phyloP scores from a whole-genome alignment of 805 yeast genomes.

The Kodamaea nitidulidarum region DNA sequence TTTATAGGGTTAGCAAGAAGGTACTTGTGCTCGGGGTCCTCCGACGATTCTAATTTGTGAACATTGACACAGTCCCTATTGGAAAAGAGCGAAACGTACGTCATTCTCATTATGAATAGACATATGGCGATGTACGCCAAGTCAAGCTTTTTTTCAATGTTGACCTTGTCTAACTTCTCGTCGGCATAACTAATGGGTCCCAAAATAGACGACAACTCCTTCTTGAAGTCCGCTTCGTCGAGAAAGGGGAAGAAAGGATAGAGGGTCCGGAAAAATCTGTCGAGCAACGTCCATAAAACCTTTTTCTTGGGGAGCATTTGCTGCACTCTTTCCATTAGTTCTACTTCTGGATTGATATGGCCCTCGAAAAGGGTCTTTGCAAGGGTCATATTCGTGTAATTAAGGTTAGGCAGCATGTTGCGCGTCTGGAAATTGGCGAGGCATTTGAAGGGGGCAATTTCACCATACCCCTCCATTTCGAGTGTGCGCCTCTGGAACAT shows the following conservation, averaged over 20 bases:
- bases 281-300: slow-evolving; percentile 52
- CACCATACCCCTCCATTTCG: slow-evolving; percentile 33
- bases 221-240: slow-evolving; percentile 52
- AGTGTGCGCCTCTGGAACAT: slow-evolving; percentile 23
- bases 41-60: slow-evolving; percentile 20
- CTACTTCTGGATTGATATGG: slow-evolving; percentile 26
- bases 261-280: slow-evolving; percentile 54
- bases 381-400: slow-evolving; percentile 17
- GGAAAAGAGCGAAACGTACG: slow-evolving; percentile 36
- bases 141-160: slow-evolving; percentile 29
- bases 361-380: slow-evolving; percentile 35
- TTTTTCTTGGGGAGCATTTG: slow-evolving; percentile 50
- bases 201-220: slow-evolving; percentile 41
- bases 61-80: slow-evolving; percentile 30
- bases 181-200: slow-evolving; percentile 31
- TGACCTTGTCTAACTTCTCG: slow-evolving; percentile 18
- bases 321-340: slow-evolving; percentile 39
- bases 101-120: slow-evolving; percentile 29
- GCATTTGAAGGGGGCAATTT: slow-evolving; percentile 27
- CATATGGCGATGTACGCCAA: slow-evolving; percentile 32
- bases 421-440: slow-evolving; percentile 6
- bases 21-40: slow-evolving; percentile 14
- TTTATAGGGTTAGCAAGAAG: slow-evolving; percentile 21
- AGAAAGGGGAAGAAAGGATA: slow-evolving; percentile 66
- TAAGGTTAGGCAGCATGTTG: slow-evolving; percentile 2